Percentiles rank a stretch among this genome's conserved stretches.
phyloP scores from a whole-genome alignment of 2,329 filamentous ascomycete genomes.

The Xylariaceae sp. region DNA sequence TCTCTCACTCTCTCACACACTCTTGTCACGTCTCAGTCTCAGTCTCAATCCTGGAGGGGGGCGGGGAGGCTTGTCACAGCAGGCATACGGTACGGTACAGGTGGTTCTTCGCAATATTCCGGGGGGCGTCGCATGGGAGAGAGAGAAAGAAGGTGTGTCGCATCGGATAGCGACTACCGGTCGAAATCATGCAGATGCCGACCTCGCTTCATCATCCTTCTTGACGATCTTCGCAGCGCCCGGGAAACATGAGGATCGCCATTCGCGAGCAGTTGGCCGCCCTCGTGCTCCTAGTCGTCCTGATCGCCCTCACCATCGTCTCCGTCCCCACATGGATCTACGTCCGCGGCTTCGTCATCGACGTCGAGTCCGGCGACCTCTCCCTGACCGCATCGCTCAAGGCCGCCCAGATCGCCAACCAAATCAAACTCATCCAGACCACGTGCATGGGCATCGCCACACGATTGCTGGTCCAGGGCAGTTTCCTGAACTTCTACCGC shows the following conservation, averaged over 20 bases:
- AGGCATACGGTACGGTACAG: no score
- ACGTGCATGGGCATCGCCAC: slow-evolving; percentile 68
- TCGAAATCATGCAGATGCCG: slow-evolving; percentile 31
- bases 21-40: not conserved
- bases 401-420: slow-evolving; percentile 71
- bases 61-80: not conserved
- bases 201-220: slow-evolving; percentile 22
- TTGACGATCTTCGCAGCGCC: slow-evolving; percentile 28
- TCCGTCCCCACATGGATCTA: slow-evolving; percentile 68
- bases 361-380: slow-evolving; percentile 56
- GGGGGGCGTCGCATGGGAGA: no score
- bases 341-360: slow-evolving; percentile 49
- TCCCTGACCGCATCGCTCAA: slow-evolving; percentile 80
- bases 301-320: slow-evolving; percentile 70
- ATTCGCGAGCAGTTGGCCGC: slow-evolving; percentile 82
- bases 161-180: slow-evolving; percentile 6
- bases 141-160: not conserved
- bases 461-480: slow-evolving; percentile 53
- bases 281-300: slow-evolving; percentile 69
- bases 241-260: slow-evolving; percentile 65
- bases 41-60: not conserved
- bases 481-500: slow-evolving; percentile 47
- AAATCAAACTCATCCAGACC: slow-evolving; percentile 73
- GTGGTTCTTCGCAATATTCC: no score
- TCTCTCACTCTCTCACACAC: not conserved